Conservation (phyloP, 2,329 filamentous ascomycete species). For the Arthroderma sp. region DNA sequence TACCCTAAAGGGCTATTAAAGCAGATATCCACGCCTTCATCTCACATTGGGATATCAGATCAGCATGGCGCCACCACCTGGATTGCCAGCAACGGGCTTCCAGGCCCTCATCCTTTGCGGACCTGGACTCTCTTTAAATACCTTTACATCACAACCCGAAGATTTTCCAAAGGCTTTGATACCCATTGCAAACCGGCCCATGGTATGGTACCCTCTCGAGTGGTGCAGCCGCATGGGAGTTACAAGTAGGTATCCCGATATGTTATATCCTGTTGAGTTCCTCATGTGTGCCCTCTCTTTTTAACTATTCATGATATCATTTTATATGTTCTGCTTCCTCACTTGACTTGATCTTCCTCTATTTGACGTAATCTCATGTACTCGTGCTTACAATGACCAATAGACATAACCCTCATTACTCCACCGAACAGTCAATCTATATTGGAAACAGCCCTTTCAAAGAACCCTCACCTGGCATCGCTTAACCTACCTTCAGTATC, state of each 20-base stretch:
- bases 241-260: constrained; percentile 23
- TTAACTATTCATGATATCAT: not conserved
- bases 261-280: not conserved
- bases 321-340: not conserved
- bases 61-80: constrained; percentile 2
- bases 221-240: constrained; percentile 38
- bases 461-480: constrained; percentile 38
- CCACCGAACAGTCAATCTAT: constrained; percentile 31
- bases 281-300: not conserved
- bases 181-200: constrained; percentile 37
- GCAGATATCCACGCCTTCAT: no score
- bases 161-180: constrained; percentile 37
- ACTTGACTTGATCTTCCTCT: not conserved
- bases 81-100: constrained; percentile 22
- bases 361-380: not conserved
- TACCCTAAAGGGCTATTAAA: no score
- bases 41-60: no score
- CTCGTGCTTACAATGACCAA: no score
- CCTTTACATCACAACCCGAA: constrained; percentile 36
- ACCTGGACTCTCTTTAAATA: constrained; percentile 36
- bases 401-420: constrained; percentile 37
- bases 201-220: constrained; percentile 38
- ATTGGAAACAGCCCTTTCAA: constrained; percentile 34
- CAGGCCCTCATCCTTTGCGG: constrained; percentile 37
- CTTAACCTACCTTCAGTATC: constrained; percentile 40